Evolutionary conservation across 2,329 filamentous ascomycete species (phyloP), one percentile per base, ranked within the genome.

Genomic region (Stemphylium vesicarium): DNA sequence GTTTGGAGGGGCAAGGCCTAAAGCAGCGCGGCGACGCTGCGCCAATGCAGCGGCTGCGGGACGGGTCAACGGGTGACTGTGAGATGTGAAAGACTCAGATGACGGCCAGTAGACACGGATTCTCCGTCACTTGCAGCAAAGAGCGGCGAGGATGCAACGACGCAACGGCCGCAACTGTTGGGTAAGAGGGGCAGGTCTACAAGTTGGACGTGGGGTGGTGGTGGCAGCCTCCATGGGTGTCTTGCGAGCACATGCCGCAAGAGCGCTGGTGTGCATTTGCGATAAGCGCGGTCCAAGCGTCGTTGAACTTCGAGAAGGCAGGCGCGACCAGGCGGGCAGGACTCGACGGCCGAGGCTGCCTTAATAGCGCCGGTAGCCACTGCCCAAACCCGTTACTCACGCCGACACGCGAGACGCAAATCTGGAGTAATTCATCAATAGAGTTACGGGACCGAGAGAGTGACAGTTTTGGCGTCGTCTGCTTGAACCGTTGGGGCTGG

Each of bases 211-310:
- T 42, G 46, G 46, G 49, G 49, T 39, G 37, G 22, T 24, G 15
- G 26, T 29, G 39, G 22, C 7, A n/a, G n/a, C 5, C 2, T 24
- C 5, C 5, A 7, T 24, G 22, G 5, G 7, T 24, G 22, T 24
- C 39, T 46, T 47, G 50, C 50, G 44, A 32, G 53, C 52, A 59
- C 57, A 59, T 59, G 53, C 57, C 53, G 45, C 40, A 45, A 50
- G 32, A 35, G 40, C 20, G 15, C 31, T 40, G 50, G 39, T 52
- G 38, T 29, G 47, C 36, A 18, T 11, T 41, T 11, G 32, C 15
- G 48, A 52, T 56, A 53, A 56, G 40, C 43, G 33, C 42, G 37
- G 37, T 20, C 46, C 55, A 43, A 50, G 56, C 56, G 22, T 15
- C 22, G 29, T 29, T 53, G 38, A 32, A 26, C 26, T 52, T 58